Evolutionary conservation across 2,329 filamentous ascomycete species (phyloP).

Genomic region (Trichoderma afroharzianum): DNA sequence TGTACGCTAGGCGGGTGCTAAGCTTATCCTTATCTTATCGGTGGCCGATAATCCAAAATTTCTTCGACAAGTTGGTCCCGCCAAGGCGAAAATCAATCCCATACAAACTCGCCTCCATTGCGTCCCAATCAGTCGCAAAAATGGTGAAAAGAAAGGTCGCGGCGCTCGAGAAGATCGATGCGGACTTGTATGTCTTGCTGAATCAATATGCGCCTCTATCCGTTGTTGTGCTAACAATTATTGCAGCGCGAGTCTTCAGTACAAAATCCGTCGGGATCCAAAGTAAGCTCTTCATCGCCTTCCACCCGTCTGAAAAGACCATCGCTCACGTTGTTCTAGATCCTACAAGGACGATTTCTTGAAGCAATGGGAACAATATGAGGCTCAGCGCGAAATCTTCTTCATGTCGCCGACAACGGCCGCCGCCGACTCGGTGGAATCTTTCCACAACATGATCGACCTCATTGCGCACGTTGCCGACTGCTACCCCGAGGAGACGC

Average conservation of each 20-base stretch:
- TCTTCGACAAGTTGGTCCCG: not conserved
- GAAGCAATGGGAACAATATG: conserved; percentile 87
- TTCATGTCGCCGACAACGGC: conserved; percentile 75
- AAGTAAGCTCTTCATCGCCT: conserved; percentile 46
- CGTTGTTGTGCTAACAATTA: conserved; percentile 24
- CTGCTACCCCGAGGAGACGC: conserved; percentile 80
- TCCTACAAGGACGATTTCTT: conserved; percentile 89
- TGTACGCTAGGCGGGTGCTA: not conserved
- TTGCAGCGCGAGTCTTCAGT: conserved; percentile 74
- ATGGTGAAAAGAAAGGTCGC: conserved; percentile 89
- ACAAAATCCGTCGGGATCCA: conserved; percentile 86
- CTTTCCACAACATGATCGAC: conserved; percentile 87
- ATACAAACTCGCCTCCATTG: conserved; percentile 1
- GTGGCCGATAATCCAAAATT: conserved; percentile 2
- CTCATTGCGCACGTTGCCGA: conserved; percentile 92
- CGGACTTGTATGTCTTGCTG: conserved; percentile 61
- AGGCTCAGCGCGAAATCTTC: conserved; percentile 87
- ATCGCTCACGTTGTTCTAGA: conserved; percentile 38
- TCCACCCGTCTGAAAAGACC: not conserved
- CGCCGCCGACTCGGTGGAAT: conserved; percentile 73
- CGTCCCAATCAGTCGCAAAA: conserved; percentile 20
- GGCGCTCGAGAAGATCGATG: conserved; percentile 92
- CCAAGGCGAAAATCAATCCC: not conserved
- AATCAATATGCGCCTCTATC: not conserved
- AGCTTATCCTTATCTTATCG: conserved; percentile 15